Evolutionary conservation across 2,329 filamentous ascomycete species (phyloP), one percentile per base, ranked within the genome.

Genomic region (Colletotrichum sp.): DNA sequence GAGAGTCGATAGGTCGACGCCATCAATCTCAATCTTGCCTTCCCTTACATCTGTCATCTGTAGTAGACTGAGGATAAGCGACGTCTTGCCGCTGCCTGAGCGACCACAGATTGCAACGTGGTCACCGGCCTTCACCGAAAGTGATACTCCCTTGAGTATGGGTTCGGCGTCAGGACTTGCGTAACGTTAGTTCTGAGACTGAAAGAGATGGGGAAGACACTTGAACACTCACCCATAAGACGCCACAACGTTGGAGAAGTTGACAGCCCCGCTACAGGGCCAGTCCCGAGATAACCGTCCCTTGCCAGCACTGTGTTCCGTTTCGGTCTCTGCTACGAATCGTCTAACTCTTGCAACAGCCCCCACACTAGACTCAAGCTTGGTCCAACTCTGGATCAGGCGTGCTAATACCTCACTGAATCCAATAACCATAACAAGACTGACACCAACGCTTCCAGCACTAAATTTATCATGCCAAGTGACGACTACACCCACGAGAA

Each of bases 391-490:
- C 44, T 76, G 72, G 26, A 63, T 32, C 6, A 60, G 4, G 16
- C 57, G 65, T 3, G 59, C 30, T 22, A 75, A 22, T 7, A 28
- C 10, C 26, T 68, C 62, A 15, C 68, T 65, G 39, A 76, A 76
- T 6, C 74, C 59, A 15, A 69, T 73, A 10, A 76, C 63, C 64
- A 74, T 76, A 7, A 76, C 26, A 5, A 76, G 52, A 36, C 71
- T 76, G 1, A 76, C 74, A 8, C 74, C 83, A 77, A 75, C 84
- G 82, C 39, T 77, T 76, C 34, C 82, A 72, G 62, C 78, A 70
- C 72, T 83, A 81, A 34, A 81, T 78, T 16, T 69, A 57, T 44
- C 81, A 77, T n/a, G 83, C 67, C 26, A 83, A 63, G 26, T 71
- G 32, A 59, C 77, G 16, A 62, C 75, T 1, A 32, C 32, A 2